Percentiles rank a stretch among this genome's conserved stretches.
Evolutionary conservation across 2,329 filamentous ascomycete genomes (phyloP).

Genomic region (Phoma sp.): DNA sequence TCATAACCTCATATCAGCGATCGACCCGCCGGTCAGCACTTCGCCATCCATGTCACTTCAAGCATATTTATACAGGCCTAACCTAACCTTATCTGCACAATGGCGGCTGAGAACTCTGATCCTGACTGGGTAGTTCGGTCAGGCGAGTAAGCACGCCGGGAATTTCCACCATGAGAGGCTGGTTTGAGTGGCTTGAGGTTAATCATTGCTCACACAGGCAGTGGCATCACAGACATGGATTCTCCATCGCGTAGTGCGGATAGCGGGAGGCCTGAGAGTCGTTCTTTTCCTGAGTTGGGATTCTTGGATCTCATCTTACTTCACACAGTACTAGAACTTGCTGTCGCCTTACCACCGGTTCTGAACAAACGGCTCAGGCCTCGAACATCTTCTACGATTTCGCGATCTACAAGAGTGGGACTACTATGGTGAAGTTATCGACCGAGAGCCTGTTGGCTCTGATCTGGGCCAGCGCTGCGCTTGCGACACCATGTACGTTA

Average conservation of each 20-base stretch:
- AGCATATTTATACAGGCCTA: neutral
- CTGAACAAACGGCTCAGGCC: neutral
- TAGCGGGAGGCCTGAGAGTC: constrained; percentile 2
- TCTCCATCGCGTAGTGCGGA: neutral
- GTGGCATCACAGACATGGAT: neutral
- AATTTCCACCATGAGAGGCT: neutral
- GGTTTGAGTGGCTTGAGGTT: neutral
- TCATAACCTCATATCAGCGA: neutral
- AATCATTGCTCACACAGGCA: constrained; percentile 2
- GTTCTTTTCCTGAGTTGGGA: neutral
- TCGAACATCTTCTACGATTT: neutral
- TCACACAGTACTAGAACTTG: neutral
- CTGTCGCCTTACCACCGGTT: neutral
- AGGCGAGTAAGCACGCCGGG: neutral
- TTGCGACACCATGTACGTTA: constrained; percentile 36
- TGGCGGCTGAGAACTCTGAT: neutral
- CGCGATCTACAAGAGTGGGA: neutral
- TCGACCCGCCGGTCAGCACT: neutral
- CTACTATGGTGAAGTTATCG: neutral
- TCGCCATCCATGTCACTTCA: neutral
- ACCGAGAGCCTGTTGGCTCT: constrained; percentile 27
- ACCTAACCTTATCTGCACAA: neutral
- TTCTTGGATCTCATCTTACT: neutral
- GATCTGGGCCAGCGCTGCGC: constrained; percentile 27
- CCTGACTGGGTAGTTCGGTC: neutral